Conservation (phyloP, 2,329 filamentous ascomycete genomes). For the Sporothrix inflata region DNA sequence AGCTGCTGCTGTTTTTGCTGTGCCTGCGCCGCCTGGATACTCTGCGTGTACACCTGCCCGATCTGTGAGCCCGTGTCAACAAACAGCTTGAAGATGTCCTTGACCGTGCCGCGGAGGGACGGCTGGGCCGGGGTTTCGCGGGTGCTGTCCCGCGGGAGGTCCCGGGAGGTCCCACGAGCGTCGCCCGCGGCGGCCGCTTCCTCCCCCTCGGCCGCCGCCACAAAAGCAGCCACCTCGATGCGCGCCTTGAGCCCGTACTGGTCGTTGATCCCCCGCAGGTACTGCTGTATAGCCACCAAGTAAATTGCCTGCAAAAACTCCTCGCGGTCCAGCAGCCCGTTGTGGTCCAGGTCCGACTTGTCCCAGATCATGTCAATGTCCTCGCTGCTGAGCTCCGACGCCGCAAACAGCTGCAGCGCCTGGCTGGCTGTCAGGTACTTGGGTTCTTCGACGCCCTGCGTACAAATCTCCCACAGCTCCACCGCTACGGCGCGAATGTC, state of each 20-base stretch:
- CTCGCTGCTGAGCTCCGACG: slow-evolving; percentile 32
- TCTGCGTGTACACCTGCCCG: background rate
- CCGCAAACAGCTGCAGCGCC: slow-evolving; percentile 34
- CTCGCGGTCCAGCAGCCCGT: slow-evolving; percentile 35
- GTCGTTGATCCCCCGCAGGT: slow-evolving; percentile 18
- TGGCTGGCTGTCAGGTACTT: slow-evolving; percentile 33
- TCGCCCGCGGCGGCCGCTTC: no score
- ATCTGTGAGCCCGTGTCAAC: slow-evolving; percentile 17
- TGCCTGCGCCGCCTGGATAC: background rate
- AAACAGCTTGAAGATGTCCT: slow-evolving; percentile 22
- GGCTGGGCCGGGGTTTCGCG: background rate
- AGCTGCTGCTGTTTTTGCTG: background rate
- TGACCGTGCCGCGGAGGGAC: slow-evolving; percentile 19
- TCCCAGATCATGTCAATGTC: slow-evolving; percentile 37
- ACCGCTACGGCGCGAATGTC: slow-evolving; percentile 3
- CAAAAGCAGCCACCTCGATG: background rate
- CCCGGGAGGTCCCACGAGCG: background rate
- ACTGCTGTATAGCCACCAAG: slow-evolving; percentile 31
- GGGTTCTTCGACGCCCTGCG: background rate
- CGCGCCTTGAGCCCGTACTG: slow-evolving; percentile 9
- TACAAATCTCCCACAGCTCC: slow-evolving; percentile 12
- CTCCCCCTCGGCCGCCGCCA: background rate
- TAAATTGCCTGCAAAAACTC: slow-evolving; percentile 37
- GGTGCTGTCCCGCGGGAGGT: no score
- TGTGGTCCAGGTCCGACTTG: slow-evolving; percentile 34